Evolutionary conservation across 768 basidiomycete species (phyloP).

Genomic region (Kwoniella shandongensis): DNA sequence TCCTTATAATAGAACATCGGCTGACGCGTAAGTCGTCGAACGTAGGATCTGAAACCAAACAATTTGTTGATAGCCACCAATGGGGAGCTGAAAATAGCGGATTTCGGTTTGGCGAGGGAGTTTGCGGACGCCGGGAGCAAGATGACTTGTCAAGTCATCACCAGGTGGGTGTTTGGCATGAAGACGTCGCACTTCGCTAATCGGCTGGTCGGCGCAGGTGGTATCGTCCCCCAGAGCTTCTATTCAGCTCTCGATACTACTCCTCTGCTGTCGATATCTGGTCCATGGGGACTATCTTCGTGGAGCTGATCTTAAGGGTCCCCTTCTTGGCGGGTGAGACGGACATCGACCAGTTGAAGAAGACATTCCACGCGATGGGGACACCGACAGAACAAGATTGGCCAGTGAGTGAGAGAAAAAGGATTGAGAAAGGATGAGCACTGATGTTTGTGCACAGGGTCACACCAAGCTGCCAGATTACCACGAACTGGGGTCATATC

Average conservation of each 20-base stretch:
- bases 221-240: slow-evolving; percentile 95
- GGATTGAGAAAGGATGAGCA: no score
- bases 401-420: slow-evolving; percentile 79
- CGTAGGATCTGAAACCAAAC: slow-evolving; percentile 95
- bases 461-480: slow-evolving; percentile 89
- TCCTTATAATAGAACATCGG: no score
- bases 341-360: slow-evolving; percentile 95
- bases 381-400: slow-evolving; percentile 96
- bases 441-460: slow-evolving; percentile 60
- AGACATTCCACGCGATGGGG: slow-evolving; percentile 88
- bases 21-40: no score
- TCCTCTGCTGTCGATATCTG: slow-evolving; percentile 90
- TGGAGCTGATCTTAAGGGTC: slow-evolving; percentile 92
- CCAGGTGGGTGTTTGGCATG: slow-evolving; percentile 80
- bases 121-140: slow-evolving; percentile 91
- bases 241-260: slow-evolving; percentile 88
- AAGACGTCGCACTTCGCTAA: no score
- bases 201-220: slow-evolving; percentile 61
- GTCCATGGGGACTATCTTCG: slow-evolving; percentile 97
- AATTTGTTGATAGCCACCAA: slow-evolving; percentile 90
- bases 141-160: slow-evolving; percentile 99
- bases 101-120: slow-evolving; percentile 97
- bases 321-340: slow-evolving; percentile 94
- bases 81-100: slow-evolving; percentile 92
- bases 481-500: slow-evolving; percentile 79